These are phyloP conservation scores for Rhodotorula toruloides DNA, from an alignment of 768 basidiomycete species.

Conservation along the genomic window DNA sequence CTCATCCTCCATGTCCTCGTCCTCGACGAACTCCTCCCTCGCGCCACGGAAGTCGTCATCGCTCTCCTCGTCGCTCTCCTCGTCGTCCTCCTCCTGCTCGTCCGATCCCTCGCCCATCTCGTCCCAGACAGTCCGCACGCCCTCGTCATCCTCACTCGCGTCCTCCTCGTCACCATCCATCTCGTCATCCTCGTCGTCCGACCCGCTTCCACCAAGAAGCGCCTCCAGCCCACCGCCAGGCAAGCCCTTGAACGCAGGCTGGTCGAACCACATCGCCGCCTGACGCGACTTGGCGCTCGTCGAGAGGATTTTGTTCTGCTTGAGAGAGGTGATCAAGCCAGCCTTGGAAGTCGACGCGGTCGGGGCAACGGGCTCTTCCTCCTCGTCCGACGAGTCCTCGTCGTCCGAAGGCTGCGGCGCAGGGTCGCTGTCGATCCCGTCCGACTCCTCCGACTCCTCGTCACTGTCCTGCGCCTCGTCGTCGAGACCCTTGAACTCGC, in stretches of 20 bases:
- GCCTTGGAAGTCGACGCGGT: conserved; percentile 40
- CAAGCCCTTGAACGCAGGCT: conserved; percentile 73
- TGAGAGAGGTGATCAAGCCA: conserved; percentile 55
- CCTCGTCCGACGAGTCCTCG: conserved; percentile 34
- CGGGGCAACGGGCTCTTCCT: conserved; percentile 10
- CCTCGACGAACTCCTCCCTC: conserved; percentile 53
- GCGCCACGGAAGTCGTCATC: conserved; percentile 71
- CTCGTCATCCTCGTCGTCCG: conserved; percentile 43
- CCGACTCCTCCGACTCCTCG: conserved; percentile 46
- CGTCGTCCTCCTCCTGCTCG: conserved; percentile 45
- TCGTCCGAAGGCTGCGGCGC: conserved; percentile 38
- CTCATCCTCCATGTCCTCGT: conserved; percentile 65
- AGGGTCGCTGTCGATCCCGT: conserved; percentile 39
- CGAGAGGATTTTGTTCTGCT: conserved; percentile 53
- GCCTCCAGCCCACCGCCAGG: conserved; percentile 48
- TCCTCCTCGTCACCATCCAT: conserved; percentile 29
- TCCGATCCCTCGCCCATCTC: conserved; percentile 40
- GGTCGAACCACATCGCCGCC: conserved; percentile 90
- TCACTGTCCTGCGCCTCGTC: conserved; percentile 56
- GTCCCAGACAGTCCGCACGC: conserved; percentile 31
- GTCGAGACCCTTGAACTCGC: conserved; percentile 74
- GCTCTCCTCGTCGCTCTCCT: conserved; percentile 41
- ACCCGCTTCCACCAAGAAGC: conserved; percentile 38
- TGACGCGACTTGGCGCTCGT: conserved; percentile 51
- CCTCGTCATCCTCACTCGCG: conserved; percentile 46